Evolutionary conservation across 345 rosid genomes (phyloP).

Genomic region (Citrus cavaleriei): DNA sequence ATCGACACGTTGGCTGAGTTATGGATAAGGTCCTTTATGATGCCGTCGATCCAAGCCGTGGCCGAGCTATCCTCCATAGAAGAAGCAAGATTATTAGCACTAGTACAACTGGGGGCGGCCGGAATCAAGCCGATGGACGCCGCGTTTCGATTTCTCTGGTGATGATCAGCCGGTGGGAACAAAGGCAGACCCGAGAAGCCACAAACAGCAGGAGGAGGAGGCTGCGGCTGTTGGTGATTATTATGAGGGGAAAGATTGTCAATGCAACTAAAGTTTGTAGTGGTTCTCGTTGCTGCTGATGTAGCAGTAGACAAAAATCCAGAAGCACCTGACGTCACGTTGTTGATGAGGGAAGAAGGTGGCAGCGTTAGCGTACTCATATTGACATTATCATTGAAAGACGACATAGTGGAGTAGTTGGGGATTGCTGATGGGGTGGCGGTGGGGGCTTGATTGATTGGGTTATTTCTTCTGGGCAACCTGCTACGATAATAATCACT

Average conservation of each 20-base stretch:
- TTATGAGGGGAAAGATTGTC: constrained; percentile 4
- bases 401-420: constrained; percentile 58
- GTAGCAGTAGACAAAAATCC: constrained; percentile 39
- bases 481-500: constrained; percentile 32
- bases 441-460: constrained; percentile 19
- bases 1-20: constrained; percentile 74
- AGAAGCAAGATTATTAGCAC: neutral
- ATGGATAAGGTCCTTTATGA: constrained; percentile 81
- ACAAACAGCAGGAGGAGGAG: constrained; percentile 65
- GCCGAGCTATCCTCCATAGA: constrained; percentile 68
- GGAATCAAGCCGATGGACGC: neutral
- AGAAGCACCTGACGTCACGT: constrained; percentile 49
- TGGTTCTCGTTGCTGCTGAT: constrained; percentile 16
- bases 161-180: constrained; percentile 50
- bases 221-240: constrained; percentile 7
- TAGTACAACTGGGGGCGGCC: neutral
- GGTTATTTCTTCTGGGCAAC: constrained; percentile 31
- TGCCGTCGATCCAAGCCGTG: constrained; percentile 81
- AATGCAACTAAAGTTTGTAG: constrained; percentile 25
- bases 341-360: constrained; percentile 38
- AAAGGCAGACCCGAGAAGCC: constrained; percentile 91
- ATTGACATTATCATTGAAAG: constrained; percentile 7
- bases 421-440: constrained; percentile 11
- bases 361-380: constrained; percentile 10
- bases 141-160: constrained; percentile 22